Evolutionary conservation across 352 stramenopile species (phyloP), one percentile per base, ranked within the genome.

Genomic region (Globisporangium apiculatum): DNA sequence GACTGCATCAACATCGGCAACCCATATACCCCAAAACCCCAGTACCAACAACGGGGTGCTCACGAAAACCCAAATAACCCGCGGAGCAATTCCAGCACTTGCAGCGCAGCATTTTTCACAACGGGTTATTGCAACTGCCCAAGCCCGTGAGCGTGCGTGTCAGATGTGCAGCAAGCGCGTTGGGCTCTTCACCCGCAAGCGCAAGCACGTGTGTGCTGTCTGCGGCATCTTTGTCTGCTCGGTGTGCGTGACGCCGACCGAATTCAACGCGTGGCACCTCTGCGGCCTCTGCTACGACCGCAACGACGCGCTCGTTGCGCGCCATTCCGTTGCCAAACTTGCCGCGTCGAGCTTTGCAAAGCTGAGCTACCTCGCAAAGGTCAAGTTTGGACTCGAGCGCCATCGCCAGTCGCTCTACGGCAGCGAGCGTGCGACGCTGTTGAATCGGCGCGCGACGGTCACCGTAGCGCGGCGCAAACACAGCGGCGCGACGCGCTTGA

Each of bases 111-210:
- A 65, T 31, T 70, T 67, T 41, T 52, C 58, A 17, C 66, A 64
- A 50, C 61, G 45, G 0, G 60, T 71, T 46, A 54, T 70, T 43
- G 72, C 67, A 50, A 67, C 57, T 4, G 65, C 63, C 1, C 74
- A 72, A 18, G 76, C 62, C 37, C 71, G 72, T 11, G 70, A 83
- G 48, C 75, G 72, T 55, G 75, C 83, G 51, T 89, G 79, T 45
- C 79, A 89, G 51, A 77, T 80, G 7, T 89, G 79, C 58, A 73
- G 83, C 18, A 79, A 75, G 47, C 69, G 72, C 37, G 68, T 89
- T 2, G 71, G 79, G 6, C 65, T 87, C 60, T 81, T 89, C 59
- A 71, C 62, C 15, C 71, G 69, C 42, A 86, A 83, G 65, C 83
- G 83, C 55, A 73, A 79, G 0, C 75, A 87, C 54, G 48, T 83